Percentiles rank a stretch among this genome's conserved stretches.
phyloP scores from a whole-genome alignment of 257 asterid species.

The Solanum gracilifrons region DNA sequence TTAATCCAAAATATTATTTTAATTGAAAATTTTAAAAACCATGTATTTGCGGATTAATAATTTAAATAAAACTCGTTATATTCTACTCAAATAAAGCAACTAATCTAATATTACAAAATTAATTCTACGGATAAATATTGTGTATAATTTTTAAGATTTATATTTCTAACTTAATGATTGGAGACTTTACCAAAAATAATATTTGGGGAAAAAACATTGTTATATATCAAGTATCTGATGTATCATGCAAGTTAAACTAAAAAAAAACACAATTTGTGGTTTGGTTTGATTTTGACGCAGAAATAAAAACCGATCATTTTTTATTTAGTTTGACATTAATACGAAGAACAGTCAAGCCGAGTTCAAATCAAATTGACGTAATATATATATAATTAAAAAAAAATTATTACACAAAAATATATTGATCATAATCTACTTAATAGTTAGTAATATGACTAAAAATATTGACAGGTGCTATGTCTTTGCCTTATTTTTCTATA shows the following conservation, averaged over 20 bases:
- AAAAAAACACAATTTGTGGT: no score
- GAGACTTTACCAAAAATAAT: background rate
- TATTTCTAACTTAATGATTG: background rate
- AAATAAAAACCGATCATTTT: no score
- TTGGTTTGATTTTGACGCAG: no score
- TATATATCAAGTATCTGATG: no score
- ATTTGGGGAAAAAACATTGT: background rate
- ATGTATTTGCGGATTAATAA: background rate
- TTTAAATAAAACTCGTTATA: background rate
- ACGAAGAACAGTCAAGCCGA: no score
- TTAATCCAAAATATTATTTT: background rate
- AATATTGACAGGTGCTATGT: background rate
- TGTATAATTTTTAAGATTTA: background rate
- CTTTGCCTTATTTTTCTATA: background rate
- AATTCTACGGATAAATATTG: background rate
- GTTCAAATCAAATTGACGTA: no score
- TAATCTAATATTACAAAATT: background rate
- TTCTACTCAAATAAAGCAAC: background rate
- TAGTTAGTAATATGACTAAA: no score
- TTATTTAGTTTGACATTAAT: no score
- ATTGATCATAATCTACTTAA: no score
- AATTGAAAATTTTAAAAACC: background rate
- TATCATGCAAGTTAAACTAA: no score
- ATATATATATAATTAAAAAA: no score
- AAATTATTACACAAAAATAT: no score